phyloP scores from a whole-genome alignment of 2,329 filamentous ascomycete species.

The Exophiala oligosperma region DNA sequence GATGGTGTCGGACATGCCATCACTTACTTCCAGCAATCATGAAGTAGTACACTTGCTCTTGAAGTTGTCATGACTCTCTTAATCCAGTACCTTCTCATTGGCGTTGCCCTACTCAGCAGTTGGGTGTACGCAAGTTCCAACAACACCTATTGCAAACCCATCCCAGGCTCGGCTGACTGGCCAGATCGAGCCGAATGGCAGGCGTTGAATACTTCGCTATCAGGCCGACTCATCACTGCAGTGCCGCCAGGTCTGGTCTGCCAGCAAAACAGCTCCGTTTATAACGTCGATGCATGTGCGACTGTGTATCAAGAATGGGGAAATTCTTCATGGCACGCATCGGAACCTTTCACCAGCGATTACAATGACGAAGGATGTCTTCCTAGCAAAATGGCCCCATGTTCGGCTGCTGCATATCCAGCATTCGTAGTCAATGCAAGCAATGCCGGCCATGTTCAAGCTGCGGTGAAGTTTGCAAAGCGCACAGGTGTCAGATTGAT shows the following conservation, averaged over 20 bases:
- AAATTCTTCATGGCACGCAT: slow-evolving; percentile 40
- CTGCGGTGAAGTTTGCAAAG: slow-evolving; percentile 40
- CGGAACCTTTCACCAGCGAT: slow-evolving; percentile 43
- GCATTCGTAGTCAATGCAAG: slow-evolving; percentile 40
- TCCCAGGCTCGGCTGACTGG: slow-evolving; percentile 33
- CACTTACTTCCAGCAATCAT: neutral
- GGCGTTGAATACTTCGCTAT: slow-evolving; percentile 38
- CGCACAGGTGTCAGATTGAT: slow-evolving; percentile 42
- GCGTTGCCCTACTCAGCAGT: neutral
- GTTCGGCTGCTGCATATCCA: slow-evolving; percentile 35
- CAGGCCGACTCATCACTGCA: slow-evolving; percentile 37
- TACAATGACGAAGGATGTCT: slow-evolving; percentile 55
- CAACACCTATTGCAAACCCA: slow-evolving; percentile 25
- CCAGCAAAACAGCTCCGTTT: slow-evolving; percentile 38
- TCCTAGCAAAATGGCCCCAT: slow-evolving; percentile 34
- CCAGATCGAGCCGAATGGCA: slow-evolving; percentile 38
- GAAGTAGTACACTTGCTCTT: neutral
- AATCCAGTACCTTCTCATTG: neutral
- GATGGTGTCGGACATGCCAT: too few relatives aligned
- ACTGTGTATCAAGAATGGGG: slow-evolving; percentile 34
- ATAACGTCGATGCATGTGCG: slow-evolving; percentile 37
- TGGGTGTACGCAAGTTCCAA: slow-evolving; percentile 4
- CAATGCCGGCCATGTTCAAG: slow-evolving; percentile 36
- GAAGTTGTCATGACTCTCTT: neutral
- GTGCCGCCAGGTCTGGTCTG: slow-evolving; percentile 49